Conservation (phyloP, 2,329 filamentous ascomycete species). For the Dendrostoma leiphaemia region DNA sequence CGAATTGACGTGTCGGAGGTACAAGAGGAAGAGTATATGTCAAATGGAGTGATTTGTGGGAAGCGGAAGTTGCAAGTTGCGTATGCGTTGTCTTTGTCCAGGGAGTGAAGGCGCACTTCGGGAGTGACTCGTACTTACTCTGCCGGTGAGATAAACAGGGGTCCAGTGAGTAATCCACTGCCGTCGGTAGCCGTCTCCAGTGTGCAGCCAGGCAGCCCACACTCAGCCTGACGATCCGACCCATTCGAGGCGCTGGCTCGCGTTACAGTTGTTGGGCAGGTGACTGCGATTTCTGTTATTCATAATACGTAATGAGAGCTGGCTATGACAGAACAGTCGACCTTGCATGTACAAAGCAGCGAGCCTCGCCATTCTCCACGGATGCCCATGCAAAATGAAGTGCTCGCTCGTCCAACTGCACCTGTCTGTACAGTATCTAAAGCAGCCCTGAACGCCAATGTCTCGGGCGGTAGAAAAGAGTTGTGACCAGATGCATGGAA, state of each 20-base stretch:
- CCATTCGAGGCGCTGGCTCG: no score
- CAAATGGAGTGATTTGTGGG: no score
- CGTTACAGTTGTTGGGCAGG: conserved; percentile 3
- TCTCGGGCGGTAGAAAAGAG: background rate
- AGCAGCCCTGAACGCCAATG: background rate
- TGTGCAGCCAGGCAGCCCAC: background rate
- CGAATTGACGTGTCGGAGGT: no score
- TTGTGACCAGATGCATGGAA: background rate
- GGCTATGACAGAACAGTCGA: background rate
- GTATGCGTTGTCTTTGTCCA: background rate
- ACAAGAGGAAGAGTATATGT: no score
- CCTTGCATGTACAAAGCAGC: background rate
- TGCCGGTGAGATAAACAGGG: conserved; percentile 11
- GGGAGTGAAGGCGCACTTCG: background rate
- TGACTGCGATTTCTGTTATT: conserved; percentile 7
- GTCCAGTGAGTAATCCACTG: conserved; percentile 4
- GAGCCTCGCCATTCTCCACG: no score
- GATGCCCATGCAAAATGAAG: no score
- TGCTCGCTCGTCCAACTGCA: background rate
- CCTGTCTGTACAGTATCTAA: no score
- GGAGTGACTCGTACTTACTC: conserved; percentile 1
- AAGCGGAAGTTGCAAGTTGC: background rate
- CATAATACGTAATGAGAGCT: conserved; percentile 13
- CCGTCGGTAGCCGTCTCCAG: conserved; percentile 14
- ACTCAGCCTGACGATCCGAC: no score